Percentiles rank a stretch among this genome's conserved stretches.
These are phyloP conservation scores for Fusarium chuoi DNA, from an alignment of 2,329 filamentous ascomycete species.

Conservation along the genomic window DNA sequence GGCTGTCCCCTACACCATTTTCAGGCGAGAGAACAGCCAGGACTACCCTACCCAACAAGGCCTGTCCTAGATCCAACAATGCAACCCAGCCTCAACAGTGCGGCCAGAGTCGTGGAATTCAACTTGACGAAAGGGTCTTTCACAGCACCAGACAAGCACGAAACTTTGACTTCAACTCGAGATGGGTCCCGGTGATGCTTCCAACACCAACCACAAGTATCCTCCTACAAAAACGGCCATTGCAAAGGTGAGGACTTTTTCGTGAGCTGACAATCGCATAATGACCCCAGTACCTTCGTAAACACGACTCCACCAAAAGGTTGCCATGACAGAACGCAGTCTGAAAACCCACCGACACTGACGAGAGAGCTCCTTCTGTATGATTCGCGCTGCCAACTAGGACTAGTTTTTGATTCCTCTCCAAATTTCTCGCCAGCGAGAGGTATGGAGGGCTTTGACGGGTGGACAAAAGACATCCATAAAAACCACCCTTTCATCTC, in stretches of 20 bases:
- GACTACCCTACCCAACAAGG: conserved; percentile 51
- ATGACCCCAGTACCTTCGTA: conserved; percentile 34
- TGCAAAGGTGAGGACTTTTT: conserved; percentile 23
- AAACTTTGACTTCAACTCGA: conserved; percentile 93
- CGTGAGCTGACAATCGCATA: conserved; percentile 18
- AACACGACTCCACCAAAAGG: conserved; percentile 22
- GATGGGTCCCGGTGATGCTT: conserved; percentile 78
- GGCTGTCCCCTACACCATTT: conserved; percentile 61
- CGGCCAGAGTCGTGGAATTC: conserved; percentile 8
- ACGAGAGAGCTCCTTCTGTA: conserved; percentile 71
- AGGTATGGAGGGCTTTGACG: conserved; percentile 70
- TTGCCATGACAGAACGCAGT: conserved; percentile 27
- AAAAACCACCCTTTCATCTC: conserved; percentile 86
- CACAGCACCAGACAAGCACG: conserved; percentile 77
- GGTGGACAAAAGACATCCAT: conserved; percentile 94
- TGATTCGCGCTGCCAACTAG: conserved; percentile 84
- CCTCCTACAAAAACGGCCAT: conserved; percentile 1
- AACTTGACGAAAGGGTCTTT: conserved; percentile 12
- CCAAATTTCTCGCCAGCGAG: conserved; percentile 54
- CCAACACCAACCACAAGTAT: conserved; percentile 11
- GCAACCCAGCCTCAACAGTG: conserved; percentile 33
- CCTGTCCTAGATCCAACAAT: conserved; percentile 40
- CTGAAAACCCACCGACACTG: conserved; percentile 12
- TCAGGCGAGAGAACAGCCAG: conserved; percentile 62
- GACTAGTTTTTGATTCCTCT: conserved; percentile 97